Evolutionary conservation across 805 yeast genomes (phyloP), one percentile per base, ranked within the genome.

Genomic region (Saturnispora mendoncae): DNA sequence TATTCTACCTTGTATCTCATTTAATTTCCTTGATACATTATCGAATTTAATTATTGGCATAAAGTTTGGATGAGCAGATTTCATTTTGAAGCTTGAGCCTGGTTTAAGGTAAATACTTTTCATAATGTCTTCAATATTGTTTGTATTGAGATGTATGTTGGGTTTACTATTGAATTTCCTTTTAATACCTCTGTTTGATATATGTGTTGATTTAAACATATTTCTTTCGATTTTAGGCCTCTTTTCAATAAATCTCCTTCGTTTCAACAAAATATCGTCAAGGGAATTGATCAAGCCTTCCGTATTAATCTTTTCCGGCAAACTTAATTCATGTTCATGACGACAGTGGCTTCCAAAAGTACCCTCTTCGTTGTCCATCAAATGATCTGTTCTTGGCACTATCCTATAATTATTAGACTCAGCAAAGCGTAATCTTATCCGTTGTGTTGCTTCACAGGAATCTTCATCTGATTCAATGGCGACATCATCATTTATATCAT

Each of bases 11-110:
- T 14, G 6, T 9, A 39, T 14, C 5, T 7, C 19, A 33, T 39
- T 39, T 8, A 24, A 12, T 10, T 26, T 15, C 17, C 28, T 13
- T 7, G 20, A 25, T 2, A 39, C 33, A 12, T 19, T 13, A 28
- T 28, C 32, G 19, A 39, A 26, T 21, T 39, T 39, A 18, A 39
- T 24, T n/a, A 24, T 28, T n/a, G 42, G 42, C n/a, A 26, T 18
- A 21, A 39, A 39, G 23, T 19, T 9, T 13, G 31, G 27, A 33
- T 39, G 38, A 13, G 38, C 37, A 14, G 7, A 20, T 8, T 33
- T 17, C 32, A 27, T 27, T 33, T 25, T 27, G n/a, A 39, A 40
- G 12, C 24, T 33, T 14, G 32, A n/a, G 6, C 43, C 43, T 15
- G 27, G 38, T 25, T 29, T 40, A 18, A 40, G 26, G 24, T 40